Evolutionary conservation across 139 green algal genomes (phyloP).

Genomic region (Coelastrella sp.): DNA sequence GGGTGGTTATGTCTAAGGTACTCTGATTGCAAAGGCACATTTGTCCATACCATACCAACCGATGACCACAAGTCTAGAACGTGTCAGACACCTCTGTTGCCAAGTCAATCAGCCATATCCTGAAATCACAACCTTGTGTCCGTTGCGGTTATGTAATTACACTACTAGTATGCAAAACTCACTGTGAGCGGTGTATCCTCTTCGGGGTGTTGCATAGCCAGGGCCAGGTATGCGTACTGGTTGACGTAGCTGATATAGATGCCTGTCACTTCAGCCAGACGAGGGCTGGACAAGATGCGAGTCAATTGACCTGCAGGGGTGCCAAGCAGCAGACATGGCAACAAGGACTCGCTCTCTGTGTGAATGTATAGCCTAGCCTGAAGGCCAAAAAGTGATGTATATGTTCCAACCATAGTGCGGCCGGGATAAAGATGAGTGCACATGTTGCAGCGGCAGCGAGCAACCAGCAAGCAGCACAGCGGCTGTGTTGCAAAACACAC

Average conservation of each 20-base stretch:
- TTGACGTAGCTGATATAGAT: conserved; percentile 3
- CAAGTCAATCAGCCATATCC: not conserved
- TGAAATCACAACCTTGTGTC: not conserved
- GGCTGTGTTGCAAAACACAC: too few relatives aligned
- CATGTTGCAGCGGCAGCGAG: too few relatives aligned
- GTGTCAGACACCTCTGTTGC: too few relatives aligned
- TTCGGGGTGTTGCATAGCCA: conserved; percentile 30
- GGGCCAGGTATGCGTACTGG: not conserved
- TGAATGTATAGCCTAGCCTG: too few relatives aligned
- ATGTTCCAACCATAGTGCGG: not conserved
- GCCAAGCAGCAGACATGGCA: not conserved
- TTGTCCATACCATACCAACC: too few relatives aligned
- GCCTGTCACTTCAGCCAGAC: conserved; percentile 12
- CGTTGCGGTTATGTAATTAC: not conserved
- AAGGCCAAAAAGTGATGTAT: not conserved
- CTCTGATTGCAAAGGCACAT: too few relatives aligned
- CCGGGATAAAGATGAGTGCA: too few relatives aligned
- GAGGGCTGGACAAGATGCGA: conserved; percentile 1
- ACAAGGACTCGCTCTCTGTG: not conserved
- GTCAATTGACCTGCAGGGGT: conserved; percentile 7
- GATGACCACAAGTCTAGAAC: too few relatives aligned
- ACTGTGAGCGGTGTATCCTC: conserved; percentile 2
- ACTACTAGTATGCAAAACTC: not conserved
- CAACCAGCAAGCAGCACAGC: too few relatives aligned
- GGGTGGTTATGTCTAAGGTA: too few relatives aligned